Percentiles rank a stretch among this genome's conserved stretches.
These are phyloP conservation scores for Comarum palustre DNA, from an alignment of 306 rosid species.

Conservation along the genomic window DNA sequence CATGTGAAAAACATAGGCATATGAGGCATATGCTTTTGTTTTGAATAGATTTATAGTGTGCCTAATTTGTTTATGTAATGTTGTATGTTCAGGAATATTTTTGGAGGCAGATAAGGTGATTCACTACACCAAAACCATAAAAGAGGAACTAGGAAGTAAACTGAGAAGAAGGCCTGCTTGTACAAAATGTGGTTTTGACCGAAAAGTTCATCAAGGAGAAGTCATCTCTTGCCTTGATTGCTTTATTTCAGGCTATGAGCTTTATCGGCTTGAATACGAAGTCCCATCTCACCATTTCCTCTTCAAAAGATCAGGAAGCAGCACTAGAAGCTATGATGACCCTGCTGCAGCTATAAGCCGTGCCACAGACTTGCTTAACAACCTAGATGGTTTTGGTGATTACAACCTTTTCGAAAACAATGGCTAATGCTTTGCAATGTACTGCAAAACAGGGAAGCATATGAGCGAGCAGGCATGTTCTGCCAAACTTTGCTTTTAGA, in stretches of 20 bases:
- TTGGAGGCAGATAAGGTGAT: conserved; percentile 11
- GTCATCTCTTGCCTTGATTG: conserved; percentile 16
- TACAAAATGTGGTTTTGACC: neutral
- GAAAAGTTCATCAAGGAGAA: conserved; percentile 6
- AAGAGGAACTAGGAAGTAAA: neutral
- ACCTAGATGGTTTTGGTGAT: conserved; percentile 1
- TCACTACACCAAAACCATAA: conserved; percentile 7
- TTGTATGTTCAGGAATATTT: conserved; percentile 14
- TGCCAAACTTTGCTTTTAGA: neutral
- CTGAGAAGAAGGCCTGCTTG: neutral
- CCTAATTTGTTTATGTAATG: neutral
- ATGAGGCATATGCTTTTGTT: too few relatives aligned
- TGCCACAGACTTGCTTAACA: conserved; percentile 11
- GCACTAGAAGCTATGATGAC: conserved; percentile 2
- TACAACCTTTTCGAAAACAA: conserved; percentile 8
- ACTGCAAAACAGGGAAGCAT: conserved; percentile 18
- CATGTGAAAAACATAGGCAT: too few relatives aligned
- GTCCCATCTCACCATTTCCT: conserved; percentile 3
- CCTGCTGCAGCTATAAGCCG: conserved; percentile 3
- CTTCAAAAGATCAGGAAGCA: conserved; percentile 4
- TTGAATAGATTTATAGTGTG: neutral
- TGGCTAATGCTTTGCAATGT: conserved; percentile 10
- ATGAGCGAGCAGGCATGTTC: conserved; percentile 1
- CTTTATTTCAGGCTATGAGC: conserved; percentile 3
- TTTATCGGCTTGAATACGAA: conserved; percentile 2